Evolutionary conservation across 805 yeast genomes (phyloP).

Genomic region (Cyberlindnera xylosilytica): DNA sequence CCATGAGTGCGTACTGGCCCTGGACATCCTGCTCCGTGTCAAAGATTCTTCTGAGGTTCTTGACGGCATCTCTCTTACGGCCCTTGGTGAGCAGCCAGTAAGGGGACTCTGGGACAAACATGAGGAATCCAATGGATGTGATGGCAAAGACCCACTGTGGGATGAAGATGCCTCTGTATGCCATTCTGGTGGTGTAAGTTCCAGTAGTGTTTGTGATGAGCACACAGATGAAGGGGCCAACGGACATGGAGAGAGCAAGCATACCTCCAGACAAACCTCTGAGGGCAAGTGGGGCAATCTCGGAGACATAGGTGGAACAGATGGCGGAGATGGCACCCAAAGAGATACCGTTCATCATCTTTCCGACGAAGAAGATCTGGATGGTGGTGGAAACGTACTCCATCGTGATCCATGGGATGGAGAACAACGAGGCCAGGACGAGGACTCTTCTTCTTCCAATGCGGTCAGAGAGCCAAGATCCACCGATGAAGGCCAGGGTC

Average conservation of each 20-base stretch:
- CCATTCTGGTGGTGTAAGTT: constrained; percentile 23
- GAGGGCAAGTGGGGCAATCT: constrained; percentile 37
- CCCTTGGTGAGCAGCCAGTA: constrained; percentile 39
- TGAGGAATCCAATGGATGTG: constrained; percentile 28
- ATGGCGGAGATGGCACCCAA: constrained; percentile 38
- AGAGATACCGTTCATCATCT: constrained; percentile 37
- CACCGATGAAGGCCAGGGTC: constrained; percentile 28
- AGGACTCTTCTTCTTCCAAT: constrained; percentile 35
- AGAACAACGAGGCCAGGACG: constrained; percentile 28
- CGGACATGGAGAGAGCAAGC: constrained; percentile 35
- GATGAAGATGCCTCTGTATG: constrained; percentile 36
- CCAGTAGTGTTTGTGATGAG: constrained; percentile 26
- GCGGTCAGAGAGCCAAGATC: constrained; percentile 28
- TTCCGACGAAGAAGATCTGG: constrained; percentile 38
- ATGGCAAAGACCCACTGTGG: constrained; percentile 21
- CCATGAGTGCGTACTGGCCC: constrained; percentile 30
- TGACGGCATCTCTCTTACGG: constrained; percentile 31
- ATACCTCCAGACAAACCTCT: constrained; percentile 37
- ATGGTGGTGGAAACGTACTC: constrained; percentile 38
- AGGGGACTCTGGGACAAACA: constrained; percentile 42
- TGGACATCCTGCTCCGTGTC: constrained; percentile 23
- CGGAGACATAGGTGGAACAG: constrained; percentile 38
- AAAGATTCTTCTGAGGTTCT: constrained; percentile 27
- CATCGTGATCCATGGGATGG: constrained; percentile 35
- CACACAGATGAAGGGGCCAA: constrained; percentile 38